Evolutionary conservation across 2,329 filamentous ascomycete species (phyloP), one percentile per base, ranked within the genome.

Genomic region (Xylaria multiplex): DNA sequence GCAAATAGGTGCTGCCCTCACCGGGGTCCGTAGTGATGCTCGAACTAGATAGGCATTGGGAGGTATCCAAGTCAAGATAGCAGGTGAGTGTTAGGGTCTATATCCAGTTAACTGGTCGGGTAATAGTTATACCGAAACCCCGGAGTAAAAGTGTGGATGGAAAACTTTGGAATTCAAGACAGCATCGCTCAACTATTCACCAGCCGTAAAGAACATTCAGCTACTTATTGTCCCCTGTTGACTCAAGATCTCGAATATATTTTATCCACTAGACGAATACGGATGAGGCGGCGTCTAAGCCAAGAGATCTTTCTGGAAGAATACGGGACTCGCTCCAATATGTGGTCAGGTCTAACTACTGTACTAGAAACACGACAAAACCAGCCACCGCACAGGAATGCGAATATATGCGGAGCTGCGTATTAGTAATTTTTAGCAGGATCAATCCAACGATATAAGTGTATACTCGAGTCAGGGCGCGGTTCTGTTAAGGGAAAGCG

Each of bases 241-340:
- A 43, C 53, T 55, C 35, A 9, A n/a, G 13, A 42, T 8, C 5
- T 42, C 16, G 46, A 7, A 30, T 14, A 22, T 57, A 35, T 22
- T 52, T 46, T 60, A 43, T 49, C 50, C 35, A 45, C 50, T 13
- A 58, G 61, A 37, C 46, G 62, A 67, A 67, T 67, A 67, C 65
- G 65, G 65, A 59, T 19, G 58, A 19, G 48, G 48, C 55, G 54
- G 58, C 48, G 57, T 56, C 58, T 56, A 55, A 52, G 61, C 60
- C 56, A 59, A 64, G 64, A 49, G 37, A 49, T 16, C 14, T 42
- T 55, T 67, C 58, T 43, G 54, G 65, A 62, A 59, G 62, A 65
- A 67, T 67, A 67, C 65, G 65, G 62, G 59, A 32, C 42, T 67
- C 58, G 57, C 57, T 55, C 62, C 32, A 45, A 45, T 11, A 52